phyloP scores from a whole-genome alignment of 768 basidiomycete genomes.

The Calocybe gangraenosa region DNA sequence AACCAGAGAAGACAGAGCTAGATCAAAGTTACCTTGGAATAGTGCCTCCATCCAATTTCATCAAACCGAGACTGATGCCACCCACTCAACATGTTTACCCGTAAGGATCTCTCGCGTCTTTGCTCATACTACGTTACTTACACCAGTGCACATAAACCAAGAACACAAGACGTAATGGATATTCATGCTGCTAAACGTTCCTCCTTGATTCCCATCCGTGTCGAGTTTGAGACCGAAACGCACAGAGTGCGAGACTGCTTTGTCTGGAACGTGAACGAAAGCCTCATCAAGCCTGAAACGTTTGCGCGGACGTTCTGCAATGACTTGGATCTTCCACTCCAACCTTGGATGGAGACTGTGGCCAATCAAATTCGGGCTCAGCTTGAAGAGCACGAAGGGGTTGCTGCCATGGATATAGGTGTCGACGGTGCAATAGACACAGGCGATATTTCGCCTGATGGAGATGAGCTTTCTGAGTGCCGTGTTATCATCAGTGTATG shows the following conservation, averaged over 20 bases:
- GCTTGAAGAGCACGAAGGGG: conserved; percentile 82
- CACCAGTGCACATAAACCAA: conserved; percentile 20
- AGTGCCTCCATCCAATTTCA: conserved; percentile 76
- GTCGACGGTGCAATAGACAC: conserved; percentile 50
- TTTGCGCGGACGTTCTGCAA: conserved; percentile 87
- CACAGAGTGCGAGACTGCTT: conserved; percentile 93
- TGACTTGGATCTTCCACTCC: conserved; percentile 75
- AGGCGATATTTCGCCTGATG: conserved; percentile 35
- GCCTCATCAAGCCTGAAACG: conserved; percentile 74
- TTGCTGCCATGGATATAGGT: conserved; percentile 74
- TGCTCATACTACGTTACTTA: background rate
- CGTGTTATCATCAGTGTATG: conserved; percentile 77
- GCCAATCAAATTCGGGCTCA: conserved; percentile 88
- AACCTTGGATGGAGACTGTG: conserved; percentile 71
- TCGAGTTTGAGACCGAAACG: conserved; percentile 91
- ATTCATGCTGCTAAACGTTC: conserved; percentile 49
- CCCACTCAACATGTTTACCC: conserved; percentile 67
- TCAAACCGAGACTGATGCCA: conserved; percentile 54
- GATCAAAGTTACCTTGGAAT: conserved; percentile 90
- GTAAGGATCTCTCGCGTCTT: conserved; percentile 44
- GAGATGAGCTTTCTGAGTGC: conserved; percentile 69
- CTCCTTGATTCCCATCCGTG: conserved; percentile 83
- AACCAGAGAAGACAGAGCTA: conserved; percentile 53
- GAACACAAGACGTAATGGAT: conserved; percentile 62
- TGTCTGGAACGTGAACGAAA: conserved; percentile 92